phyloP scores from a whole-genome alignment of 257 asterid species.

The Avicennia marina region DNA sequence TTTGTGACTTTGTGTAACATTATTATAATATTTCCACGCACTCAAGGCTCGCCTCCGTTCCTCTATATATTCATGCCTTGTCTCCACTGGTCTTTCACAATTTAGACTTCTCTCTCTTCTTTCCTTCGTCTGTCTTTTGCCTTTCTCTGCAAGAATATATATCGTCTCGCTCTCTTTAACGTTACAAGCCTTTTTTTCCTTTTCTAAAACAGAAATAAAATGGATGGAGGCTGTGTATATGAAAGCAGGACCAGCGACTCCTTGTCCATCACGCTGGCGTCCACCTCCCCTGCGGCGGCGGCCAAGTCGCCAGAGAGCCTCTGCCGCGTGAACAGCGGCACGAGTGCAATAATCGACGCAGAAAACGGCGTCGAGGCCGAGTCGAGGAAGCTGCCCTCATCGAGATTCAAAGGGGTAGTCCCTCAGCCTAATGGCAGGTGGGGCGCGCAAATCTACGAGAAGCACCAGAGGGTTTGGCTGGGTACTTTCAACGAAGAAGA shows the following conservation, averaged over 20 bases:
- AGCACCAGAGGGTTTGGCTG: slow-evolving; percentile 85
- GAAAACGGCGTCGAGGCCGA: slow-evolving; percentile 51
- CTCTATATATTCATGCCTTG: too few relatives aligned
- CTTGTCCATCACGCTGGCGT: not conserved
- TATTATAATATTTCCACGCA: too few relatives aligned
- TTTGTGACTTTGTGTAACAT: too few relatives aligned
- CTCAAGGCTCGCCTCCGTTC: too few relatives aligned
- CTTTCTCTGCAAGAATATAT: too few relatives aligned
- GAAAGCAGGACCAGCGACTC: not conserved
- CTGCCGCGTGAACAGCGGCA: slow-evolving; percentile 57
- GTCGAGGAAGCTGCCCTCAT: slow-evolving; percentile 80
- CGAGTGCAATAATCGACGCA: not conserved
- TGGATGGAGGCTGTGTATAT: not conserved
- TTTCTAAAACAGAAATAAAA: too few relatives aligned
- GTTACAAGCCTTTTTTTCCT: too few relatives aligned
- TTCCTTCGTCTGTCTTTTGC: too few relatives aligned
- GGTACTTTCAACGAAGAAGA: slow-evolving; percentile 84
- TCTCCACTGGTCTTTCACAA: too few relatives aligned
- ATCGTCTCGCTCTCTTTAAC: too few relatives aligned
- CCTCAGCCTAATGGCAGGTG: slow-evolving; percentile 97
- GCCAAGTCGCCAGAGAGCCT: slow-evolving; percentile 26
- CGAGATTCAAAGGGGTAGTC: slow-evolving; percentile 87
- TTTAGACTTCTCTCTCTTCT: too few relatives aligned
- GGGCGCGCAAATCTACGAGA: slow-evolving; percentile 96
- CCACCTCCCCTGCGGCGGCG: not conserved